Percentiles rank a stretch among this genome's conserved stretches.
phyloP scores from a whole-genome alignment of 2,329 filamentous ascomycete species.

The Fusarium sp. region DNA sequence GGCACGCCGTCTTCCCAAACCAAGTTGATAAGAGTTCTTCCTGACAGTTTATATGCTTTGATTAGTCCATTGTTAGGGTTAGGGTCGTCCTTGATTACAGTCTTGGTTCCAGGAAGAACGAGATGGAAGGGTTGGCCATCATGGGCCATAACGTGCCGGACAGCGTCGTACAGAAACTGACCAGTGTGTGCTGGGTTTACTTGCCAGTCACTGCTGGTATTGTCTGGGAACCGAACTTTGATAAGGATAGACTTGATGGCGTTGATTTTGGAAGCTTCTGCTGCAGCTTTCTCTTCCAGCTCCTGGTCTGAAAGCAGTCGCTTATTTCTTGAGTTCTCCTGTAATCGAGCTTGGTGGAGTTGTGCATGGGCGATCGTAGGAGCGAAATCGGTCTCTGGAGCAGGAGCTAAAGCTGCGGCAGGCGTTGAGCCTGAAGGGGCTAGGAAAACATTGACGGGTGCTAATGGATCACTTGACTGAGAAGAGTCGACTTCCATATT shows the following conservation, averaged over 20 bases:
- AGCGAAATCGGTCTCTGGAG: conserved; percentile 80
- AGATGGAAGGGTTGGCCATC: conserved; percentile 77
- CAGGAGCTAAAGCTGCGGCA: conserved; percentile 74
- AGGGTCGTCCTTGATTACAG: conserved; percentile 60
- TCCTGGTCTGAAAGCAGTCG: conserved; percentile 87
- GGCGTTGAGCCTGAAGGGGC: conserved; percentile 82
- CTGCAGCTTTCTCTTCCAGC: conserved; percentile 75
- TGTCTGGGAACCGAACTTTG: conserved; percentile 89
- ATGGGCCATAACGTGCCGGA: conserved; percentile 76
- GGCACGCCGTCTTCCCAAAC: conserved; percentile 76
- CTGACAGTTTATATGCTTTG: conserved; percentile 75
- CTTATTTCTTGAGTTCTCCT: conserved; percentile 73
- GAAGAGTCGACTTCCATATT: conserved; percentile 42
- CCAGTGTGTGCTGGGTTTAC: conserved; percentile 77
- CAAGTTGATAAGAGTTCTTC: conserved; percentile 80
- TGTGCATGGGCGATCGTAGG: conserved; percentile 82
- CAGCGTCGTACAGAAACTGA: conserved; percentile 77
- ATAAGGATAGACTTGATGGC: conserved; percentile 77
- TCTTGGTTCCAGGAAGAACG: conserved; percentile 69
- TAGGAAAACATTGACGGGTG: conserved; percentile 78
- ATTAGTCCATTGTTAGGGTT: conserved; percentile 71
- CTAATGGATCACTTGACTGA: conserved; percentile 52
- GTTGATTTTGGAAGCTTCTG: conserved; percentile 73
- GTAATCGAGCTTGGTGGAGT: conserved; percentile 76
- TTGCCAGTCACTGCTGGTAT: conserved; percentile 79